Evolutionary conservation across 345 rosid species (phyloP).

Genomic region (Punica granatum): DNA sequence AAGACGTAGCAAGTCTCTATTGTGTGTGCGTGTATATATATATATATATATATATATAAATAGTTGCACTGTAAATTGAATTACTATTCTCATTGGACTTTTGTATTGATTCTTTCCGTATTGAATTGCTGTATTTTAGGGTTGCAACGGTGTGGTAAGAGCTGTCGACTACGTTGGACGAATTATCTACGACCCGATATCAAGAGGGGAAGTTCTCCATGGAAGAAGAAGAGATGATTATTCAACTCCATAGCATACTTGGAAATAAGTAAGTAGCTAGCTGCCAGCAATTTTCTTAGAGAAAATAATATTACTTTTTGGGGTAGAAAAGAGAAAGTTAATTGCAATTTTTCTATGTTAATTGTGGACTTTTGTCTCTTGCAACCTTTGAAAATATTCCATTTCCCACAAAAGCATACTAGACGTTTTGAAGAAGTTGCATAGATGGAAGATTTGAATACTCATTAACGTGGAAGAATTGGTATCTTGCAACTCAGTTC

Average conservation of each 20-base stretch:
- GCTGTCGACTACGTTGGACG: slow-evolving; percentile 74
- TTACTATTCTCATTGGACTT: too few species aligned
- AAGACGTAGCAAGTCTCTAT: neutral
- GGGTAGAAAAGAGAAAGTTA: too few species aligned
- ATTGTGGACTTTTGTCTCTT: neutral
- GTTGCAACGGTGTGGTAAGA: slow-evolving; percentile 72
- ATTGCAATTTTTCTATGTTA: neutral
- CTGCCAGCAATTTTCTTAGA: neutral
- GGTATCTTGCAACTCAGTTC: too few species aligned
- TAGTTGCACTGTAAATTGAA: too few species aligned
- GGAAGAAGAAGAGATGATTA: slow-evolving; percentile 67
- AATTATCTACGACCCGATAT: slow-evolving; percentile 77
- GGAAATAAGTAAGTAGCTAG: slow-evolving; percentile 66
- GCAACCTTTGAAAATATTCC: neutral
- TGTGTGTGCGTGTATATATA: too few species aligned
- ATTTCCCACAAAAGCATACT: neutral
- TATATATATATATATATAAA: too few species aligned
- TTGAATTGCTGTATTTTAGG: slow-evolving; percentile 18
- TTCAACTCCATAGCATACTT: slow-evolving; percentile 57
- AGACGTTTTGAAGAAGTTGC: too few species aligned
- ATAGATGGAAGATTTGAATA: too few species aligned
- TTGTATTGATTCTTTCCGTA: neutral
- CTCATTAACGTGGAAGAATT: too few species aligned
- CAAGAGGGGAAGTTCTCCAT: slow-evolving; percentile 60
- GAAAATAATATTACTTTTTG: too few species aligned